phyloP scores from a whole-genome alignment of 495 filamentous ascomycete species.

The Opeltia flavorubescens region DNA sequence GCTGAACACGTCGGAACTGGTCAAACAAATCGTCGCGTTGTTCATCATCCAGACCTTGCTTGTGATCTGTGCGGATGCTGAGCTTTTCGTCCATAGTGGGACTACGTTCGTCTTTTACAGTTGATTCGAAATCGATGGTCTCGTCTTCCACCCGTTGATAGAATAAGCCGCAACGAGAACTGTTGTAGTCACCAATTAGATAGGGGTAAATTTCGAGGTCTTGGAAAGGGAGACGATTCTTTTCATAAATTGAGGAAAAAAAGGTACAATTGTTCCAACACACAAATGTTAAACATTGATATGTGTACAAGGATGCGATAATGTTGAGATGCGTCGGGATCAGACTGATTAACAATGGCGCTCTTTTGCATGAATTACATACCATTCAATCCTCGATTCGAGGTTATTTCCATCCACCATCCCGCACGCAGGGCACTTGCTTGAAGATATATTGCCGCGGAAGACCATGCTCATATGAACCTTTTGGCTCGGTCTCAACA shows the following conservation, averaged over 20 bases:
- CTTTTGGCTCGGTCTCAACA: conserved; percentile 14
- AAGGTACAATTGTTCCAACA: too few relatives aligned
- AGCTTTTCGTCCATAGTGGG: neutral
- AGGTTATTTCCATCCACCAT: conserved; percentile 7
- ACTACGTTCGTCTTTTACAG: neutral
- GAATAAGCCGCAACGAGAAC: neutral
- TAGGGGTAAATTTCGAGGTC: too few relatives aligned
- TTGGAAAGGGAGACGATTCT: too few relatives aligned
- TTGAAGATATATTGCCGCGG: conserved; percentile 11
- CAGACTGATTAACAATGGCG: too few relatives aligned
- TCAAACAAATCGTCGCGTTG: neutral
- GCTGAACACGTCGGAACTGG: neutral
- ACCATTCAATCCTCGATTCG: conserved; percentile 7
- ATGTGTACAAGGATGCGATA: too few relatives aligned
- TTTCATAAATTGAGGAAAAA: too few relatives aligned
- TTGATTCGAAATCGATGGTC: too few relatives aligned
- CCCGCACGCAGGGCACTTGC: conserved; percentile 12
- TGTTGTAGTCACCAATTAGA: neutral
- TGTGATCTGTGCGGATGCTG: neutral
- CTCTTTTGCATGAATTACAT: too few relatives aligned
- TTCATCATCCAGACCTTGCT: neutral
- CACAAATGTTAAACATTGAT: too few relatives aligned
- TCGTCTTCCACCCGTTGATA: neutral
- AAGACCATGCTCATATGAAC: conserved; percentile 20
- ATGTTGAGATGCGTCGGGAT: too few relatives aligned